phyloP scores from a whole-genome alignment of 768 basidiomycete species.

The Strobilomyces dryophilus region DNA sequence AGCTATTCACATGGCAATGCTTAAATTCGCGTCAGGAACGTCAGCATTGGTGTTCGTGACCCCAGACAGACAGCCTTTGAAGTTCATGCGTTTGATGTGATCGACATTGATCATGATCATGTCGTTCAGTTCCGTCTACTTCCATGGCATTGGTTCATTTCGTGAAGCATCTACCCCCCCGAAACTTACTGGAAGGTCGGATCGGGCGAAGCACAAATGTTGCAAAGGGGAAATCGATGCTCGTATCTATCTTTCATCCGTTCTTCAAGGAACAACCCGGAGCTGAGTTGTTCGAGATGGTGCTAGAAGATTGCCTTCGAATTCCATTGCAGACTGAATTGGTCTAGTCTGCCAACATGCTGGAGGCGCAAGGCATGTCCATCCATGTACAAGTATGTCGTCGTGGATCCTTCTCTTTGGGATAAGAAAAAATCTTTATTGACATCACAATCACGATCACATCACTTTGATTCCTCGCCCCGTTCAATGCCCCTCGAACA shows the following conservation, averaged over 20 bases:
- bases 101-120: neutral
- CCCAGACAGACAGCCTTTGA: neutral
- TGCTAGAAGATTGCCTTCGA: neutral
- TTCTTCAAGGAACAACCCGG: neutral
- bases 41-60: neutral
- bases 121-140: no score
- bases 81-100: neutral
- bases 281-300: neutral
- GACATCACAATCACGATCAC: neutral
- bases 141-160: neutral
- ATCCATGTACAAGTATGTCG: neutral
- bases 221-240: neutral
- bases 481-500: conserved; percentile 1
- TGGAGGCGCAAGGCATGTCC: conserved; percentile 3
- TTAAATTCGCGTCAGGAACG: neutral
- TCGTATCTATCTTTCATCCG: no score
- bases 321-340: conserved; percentile 1
- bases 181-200: neutral
- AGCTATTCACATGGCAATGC: neutral
- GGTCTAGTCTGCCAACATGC: neutral
- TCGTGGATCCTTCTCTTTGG: neutral
- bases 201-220: neutral
- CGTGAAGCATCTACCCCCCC: neutral
- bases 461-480: neutral
- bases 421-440: neutral